A percentile compares a stretch with the other conserved stretches of the same genome.
phyloP scores from a whole-genome alignment of 495 filamentous ascomycete species.

The Hypoxylon intermedium region DNA sequence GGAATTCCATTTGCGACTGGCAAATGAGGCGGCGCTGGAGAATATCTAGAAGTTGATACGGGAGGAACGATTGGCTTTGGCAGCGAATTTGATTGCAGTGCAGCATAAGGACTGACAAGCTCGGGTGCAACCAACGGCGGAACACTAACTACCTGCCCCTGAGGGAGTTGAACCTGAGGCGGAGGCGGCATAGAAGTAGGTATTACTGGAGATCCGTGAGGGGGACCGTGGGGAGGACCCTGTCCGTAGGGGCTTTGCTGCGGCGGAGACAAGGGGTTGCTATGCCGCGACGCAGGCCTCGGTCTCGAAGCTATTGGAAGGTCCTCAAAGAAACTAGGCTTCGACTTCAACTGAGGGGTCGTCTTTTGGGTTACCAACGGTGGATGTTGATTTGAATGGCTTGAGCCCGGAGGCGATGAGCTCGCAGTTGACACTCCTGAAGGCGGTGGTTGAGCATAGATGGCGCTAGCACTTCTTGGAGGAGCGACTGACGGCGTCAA shows the following conservation, averaged over 20 bases:
- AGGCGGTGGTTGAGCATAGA: constrained; percentile 53
- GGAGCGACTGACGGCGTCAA: constrained; percentile 55
- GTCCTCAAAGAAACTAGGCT: constrained; percentile 84
- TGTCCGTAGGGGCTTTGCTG: constrained; percentile 47
- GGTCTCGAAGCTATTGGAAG: constrained; percentile 71
- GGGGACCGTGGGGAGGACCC: constrained; percentile 43
- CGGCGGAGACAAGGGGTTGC: constrained; percentile 47
- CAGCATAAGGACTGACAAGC: constrained; percentile 68
- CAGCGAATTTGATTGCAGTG: constrained; percentile 49
- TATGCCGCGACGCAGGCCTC: constrained; percentile 55
- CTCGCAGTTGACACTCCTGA: constrained; percentile 42
- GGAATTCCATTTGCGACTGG: constrained; percentile 44
- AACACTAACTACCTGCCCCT: constrained; percentile 40
- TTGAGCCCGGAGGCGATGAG: constrained; percentile 46
- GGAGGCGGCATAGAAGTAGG: constrained; percentile 38
- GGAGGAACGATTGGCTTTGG: constrained; percentile 49
- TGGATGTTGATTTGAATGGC: constrained; percentile 43
- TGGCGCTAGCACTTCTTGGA: constrained; percentile 66
- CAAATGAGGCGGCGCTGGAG: constrained; percentile 62
- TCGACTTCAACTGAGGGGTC: constrained; percentile 45
- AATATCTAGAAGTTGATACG: constrained; percentile 59
- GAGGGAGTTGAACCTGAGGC: constrained; percentile 39
- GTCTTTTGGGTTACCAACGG: constrained; percentile 36
- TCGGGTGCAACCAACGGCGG: constrained; percentile 61
- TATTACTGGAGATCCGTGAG: constrained; percentile 36